Conservation (phyloP, 257 asterid genomes). For the Leptodermis oblonga region DNA sequence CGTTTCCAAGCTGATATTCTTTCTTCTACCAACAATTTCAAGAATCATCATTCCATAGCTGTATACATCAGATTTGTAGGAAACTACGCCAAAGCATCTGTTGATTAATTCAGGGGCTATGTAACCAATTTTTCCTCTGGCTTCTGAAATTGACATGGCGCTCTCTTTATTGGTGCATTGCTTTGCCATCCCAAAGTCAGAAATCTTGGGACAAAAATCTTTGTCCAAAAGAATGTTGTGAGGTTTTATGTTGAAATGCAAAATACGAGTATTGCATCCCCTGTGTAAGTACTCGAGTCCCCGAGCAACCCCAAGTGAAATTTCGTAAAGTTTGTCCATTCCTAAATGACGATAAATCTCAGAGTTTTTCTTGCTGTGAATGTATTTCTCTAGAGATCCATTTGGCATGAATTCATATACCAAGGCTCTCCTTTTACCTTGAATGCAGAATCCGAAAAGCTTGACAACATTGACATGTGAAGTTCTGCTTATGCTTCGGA, state of each 20-base stretch:
- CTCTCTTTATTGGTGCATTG: conserved; percentile 16
- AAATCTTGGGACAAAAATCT: conserved; percentile 22
- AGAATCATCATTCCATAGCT: conserved; percentile 39
- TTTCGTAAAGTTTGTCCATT: conserved; percentile 19
- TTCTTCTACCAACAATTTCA: conserved; percentile 38
- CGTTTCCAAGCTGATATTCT: conserved; percentile 9
- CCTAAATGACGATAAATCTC: neutral
- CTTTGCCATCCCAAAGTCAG: conserved; percentile 34
- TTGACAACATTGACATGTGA: conserved; percentile 31
- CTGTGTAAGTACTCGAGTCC: neutral
- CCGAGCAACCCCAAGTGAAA: conserved; percentile 5
- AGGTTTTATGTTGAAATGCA: conserved; percentile 28
- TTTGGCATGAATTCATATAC: conserved; percentile 33
- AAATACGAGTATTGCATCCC: neutral
- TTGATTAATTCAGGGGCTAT: conserved; percentile 34
- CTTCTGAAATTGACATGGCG: conserved; percentile 10
- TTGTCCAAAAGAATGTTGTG: conserved; percentile 34
- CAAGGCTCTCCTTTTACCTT: conserved; percentile 28
- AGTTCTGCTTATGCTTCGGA: conserved; percentile 26
- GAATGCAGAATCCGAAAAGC: conserved; percentile 32
- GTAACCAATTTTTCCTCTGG: conserved; percentile 32
- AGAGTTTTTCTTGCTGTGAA: neutral
- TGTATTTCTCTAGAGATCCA: conserved; percentile 28
- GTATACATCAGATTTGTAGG: conserved; percentile 38
- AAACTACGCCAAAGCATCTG: conserved; percentile 25